Evolutionary conservation across 257 asterid genomes (phyloP), one percentile per base, ranked within the genome.

Genomic region (Datura wrightii): DNA sequence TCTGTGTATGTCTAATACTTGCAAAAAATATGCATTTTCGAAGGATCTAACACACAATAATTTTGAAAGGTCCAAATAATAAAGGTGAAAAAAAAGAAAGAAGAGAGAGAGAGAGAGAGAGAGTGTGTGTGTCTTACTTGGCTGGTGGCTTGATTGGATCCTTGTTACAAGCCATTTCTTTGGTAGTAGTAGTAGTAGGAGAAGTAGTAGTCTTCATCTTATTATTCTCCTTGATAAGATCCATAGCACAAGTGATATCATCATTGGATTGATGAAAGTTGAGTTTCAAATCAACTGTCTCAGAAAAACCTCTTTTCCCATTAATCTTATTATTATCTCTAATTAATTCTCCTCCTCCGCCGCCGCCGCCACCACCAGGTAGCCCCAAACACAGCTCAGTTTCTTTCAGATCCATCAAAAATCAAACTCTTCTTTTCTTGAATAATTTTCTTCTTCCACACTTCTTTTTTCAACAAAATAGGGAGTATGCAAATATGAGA

Each of bases 331-430:
- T 69, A 69, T 39, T 69, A 39, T 69, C 53, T n/a, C 78, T 46
- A 34, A 65, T 34, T 15, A 67, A 39, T 69, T 16, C 70, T 7
- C 66, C 74, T 5, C 72, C 71, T 1, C 56, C 59, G 3, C 74
- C 88, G 0, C 90, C 88, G 0, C 90, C 88, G 0, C 91, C 88
- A 5, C 89, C 93, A 15, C 93, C 93, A 10, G 93, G 93, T 52
- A 90, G 69, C 46, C 93, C 93, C 63, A 89, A 91, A 88, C 93
- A 90, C 2, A 90, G 87, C 87, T 90, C 92, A 79, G 93, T 90
- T 72, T 88, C 92, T 62, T 88, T 90, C 63, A 88, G 84, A 63
- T 90, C 87, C 85, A 88, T 71, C 37, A 86, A 88, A 42, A 71
- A 44, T 10, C 76, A 69, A 63, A 79, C 59, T 74, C 83, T 39